These are phyloP conservation scores for Kalanchoe fedtschenkoi DNA, from an alignment of 164 flowering plant genomes.

Conservation along the genomic window DNA sequence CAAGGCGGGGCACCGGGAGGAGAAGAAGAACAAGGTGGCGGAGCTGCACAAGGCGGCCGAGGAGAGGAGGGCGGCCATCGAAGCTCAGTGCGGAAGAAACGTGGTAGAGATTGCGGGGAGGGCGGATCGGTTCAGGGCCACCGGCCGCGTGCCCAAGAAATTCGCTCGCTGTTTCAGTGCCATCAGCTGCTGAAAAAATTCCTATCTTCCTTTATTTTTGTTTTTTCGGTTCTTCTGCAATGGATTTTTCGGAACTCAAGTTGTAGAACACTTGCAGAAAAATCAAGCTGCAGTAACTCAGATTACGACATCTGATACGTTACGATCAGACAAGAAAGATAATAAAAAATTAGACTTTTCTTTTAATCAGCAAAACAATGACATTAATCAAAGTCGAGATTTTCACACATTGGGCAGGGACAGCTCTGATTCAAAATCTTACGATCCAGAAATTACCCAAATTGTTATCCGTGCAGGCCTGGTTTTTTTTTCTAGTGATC, in stretches of 20 bases:
- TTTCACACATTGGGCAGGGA: background rate
- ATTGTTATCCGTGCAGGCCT: background rate
- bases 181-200: constrained; percentile 1
- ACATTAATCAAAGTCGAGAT: background rate
- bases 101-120: background rate
- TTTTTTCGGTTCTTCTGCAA: too few relatives aligned
- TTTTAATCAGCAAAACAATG: background rate
- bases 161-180: background rate
- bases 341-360: background rate
- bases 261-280: too few relatives aligned
- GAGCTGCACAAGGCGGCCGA: background rate
- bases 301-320: background rate
- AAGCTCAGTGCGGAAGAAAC: background rate
- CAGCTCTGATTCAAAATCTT: background rate
- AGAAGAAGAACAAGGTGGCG: constrained; percentile 1
- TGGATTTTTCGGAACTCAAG: background rate
- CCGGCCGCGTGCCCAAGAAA: background rate
- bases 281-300: too few relatives aligned
- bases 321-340: background rate
- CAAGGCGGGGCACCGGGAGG: background rate
- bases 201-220: background rate
- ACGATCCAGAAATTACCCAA: background rate
- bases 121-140: background rate
- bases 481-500: background rate
- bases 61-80: background rate